A percentile compares a stretch with the other conserved stretches of the same genome.
Evolutionary conservation across 306 rosid species (phyloP).

Genomic region (Lathyrus sativus): DNA sequence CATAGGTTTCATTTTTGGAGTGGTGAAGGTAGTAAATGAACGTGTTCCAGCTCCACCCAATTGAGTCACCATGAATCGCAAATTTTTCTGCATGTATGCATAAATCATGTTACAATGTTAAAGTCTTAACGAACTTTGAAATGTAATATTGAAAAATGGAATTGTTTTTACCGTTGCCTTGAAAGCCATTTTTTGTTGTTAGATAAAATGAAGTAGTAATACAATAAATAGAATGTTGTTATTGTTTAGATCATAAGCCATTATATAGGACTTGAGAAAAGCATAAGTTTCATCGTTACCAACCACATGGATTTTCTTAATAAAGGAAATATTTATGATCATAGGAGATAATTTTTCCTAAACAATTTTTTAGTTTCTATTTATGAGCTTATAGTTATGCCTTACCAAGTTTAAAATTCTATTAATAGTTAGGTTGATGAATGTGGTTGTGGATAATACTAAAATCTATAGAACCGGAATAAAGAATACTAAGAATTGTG

Average conservation of each 20-base stretch:
- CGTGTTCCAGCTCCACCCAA: constrained; percentile 40
- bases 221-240: background rate
- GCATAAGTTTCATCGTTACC: background rate
- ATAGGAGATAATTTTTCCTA: background rate
- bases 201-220: background rate
- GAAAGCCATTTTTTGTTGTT: constrained; percentile 42
- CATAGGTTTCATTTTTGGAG: constrained; percentile 41
- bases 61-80: background rate
- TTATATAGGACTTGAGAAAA: constrained; percentile 24
- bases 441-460: constrained; percentile 23
- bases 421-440: background rate
- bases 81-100: constrained; percentile 30
- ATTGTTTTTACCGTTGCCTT: constrained; percentile 31
- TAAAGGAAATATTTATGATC: constrained; percentile 18
- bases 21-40: constrained; percentile 29
- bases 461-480: constrained; percentile 5
- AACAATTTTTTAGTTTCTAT: background rate
- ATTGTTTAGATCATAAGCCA: background rate
- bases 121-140: background rate
- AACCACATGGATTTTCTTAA: constrained; percentile 22
- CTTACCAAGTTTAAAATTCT: background rate
- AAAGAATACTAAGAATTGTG: too few relatives aligned
- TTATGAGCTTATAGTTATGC: background rate
- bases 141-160: background rate
- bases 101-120: background rate